Conservation (phyloP, 169 alveolate genomes). For the Amoebophrya sp. region DNA sequence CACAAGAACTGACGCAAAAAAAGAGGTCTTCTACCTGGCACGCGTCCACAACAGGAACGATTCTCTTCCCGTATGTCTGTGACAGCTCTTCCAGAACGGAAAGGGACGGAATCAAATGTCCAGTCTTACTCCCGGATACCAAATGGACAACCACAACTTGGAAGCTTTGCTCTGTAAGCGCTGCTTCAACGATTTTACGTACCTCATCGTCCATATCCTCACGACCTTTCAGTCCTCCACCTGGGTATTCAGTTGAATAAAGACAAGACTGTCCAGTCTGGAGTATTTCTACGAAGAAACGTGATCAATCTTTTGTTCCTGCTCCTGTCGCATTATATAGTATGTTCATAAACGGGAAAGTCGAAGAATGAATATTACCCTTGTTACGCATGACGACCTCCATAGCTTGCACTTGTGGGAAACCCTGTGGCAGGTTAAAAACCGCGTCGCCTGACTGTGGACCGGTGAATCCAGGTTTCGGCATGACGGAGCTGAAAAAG, state of each 20-base stretch:
- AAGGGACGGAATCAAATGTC: not conserved
- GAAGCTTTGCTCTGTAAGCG: not conserved
- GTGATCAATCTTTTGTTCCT: no score
- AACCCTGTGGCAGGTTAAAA: not conserved
- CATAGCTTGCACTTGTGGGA: not conserved
- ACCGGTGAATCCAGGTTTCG: not conserved
- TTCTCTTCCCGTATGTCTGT: not conserved
- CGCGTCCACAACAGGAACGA: not conserved
- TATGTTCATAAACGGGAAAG: no score
- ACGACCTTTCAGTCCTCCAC: not conserved
- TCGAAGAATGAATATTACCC: no score
- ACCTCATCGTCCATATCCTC: not conserved
- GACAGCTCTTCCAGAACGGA: not conserved
- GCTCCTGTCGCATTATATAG: no score
- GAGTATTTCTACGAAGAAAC: no score
- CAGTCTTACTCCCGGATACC: not conserved
- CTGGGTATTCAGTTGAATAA: no score
- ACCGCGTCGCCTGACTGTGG: not conserved
- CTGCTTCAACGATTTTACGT: not conserved
- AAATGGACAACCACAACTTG: not conserved
- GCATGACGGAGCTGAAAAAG: not conserved
- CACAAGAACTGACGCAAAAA: no score
- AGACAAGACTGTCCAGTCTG: no score
- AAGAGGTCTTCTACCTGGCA: not conserved
- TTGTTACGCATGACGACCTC: conserved; percentile 4